These are phyloP conservation scores for Nicotiana tomentosiformis DNA, from an alignment of 257 asterid species.

Conservation along the genomic window DNA sequence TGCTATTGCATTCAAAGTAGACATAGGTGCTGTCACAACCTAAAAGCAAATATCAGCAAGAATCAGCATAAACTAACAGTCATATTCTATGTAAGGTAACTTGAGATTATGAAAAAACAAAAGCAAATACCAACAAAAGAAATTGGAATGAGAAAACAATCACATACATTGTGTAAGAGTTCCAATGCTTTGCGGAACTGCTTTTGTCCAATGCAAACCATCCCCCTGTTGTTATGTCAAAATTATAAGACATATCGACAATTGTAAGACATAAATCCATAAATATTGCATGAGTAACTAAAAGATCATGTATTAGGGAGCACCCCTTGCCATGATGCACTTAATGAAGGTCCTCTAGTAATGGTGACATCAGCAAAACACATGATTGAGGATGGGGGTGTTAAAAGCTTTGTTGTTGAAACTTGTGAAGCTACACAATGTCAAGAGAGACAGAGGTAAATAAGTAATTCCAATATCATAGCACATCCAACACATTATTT, in stretches of 20 bases:
- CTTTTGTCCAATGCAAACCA: slow-evolving; percentile 94
- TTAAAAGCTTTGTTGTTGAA: not conserved
- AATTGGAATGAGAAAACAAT: slow-evolving; percentile 2
- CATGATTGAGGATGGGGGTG: not conserved
- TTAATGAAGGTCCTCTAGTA: not conserved
- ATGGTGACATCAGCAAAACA: not conserved
- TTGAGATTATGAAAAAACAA: not conserved
- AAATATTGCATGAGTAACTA: not conserved
- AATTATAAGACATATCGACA: slow-evolving; percentile 1
- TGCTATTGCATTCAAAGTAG: slow-evolving; percentile 69
- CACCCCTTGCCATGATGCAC: not conserved
- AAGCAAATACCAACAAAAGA: not conserved
- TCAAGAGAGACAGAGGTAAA: not conserved
- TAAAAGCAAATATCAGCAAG: slow-evolving; percentile 22
- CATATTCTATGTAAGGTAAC: not conserved
- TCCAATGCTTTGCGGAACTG: slow-evolving; percentile 75
- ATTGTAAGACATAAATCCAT: not conserved
- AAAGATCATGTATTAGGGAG: not conserved
- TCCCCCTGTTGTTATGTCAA: slow-evolving; percentile 51
- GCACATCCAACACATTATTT: not conserved
- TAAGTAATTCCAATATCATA: not conserved
- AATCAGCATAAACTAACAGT: not conserved
- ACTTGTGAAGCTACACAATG: not conserved
- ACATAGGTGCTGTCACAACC: slow-evolving; percentile 99
- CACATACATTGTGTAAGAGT: slow-evolving; percentile 76